Evolutionary conservation across 495 filamentous ascomycete genomes (phyloP), one percentile per base, ranked within the genome.

Genomic region (Penicillium cosmopolitanum): DNA sequence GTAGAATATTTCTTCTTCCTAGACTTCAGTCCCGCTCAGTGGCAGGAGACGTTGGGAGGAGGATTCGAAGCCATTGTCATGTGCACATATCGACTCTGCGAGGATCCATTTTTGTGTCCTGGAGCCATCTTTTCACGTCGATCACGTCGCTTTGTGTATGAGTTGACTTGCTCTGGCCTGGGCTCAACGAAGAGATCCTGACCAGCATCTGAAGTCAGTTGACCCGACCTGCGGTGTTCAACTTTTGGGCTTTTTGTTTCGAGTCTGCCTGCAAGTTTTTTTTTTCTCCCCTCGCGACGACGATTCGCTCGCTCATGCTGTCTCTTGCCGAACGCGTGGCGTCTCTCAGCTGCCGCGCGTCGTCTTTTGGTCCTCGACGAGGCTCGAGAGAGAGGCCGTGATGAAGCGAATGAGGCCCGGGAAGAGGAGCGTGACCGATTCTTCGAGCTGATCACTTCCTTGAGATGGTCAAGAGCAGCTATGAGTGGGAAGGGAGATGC

Each of bases 141-240:
- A 12, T 66, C 61, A 4, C 66, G 70, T 57, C 68, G 59, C 58
- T 71, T 68, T 13, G 68, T 73, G 16, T 50, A 47, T 5, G 70
- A 64, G 21, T 73, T 73, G 1, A 43, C 13, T n/a, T 72, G 69
- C n/a, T 66, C 63, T 18, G 34, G 50, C 25, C 60, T 47, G 18
- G 21, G 33, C 13, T 50, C 50, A 31, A 9, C 8, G 3, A 18
- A 34, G 11, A 35, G 25, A 42, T 11, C 13, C 13, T 55, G 19
- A 31, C 10, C 15, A 31, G 12, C 2, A 38, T 53, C 18, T 18
- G 15, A 21, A 21, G 43, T 3, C 16, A 8, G 15, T n/a, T 46
- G 13, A 16, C 5, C 43, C 16, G 12, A n/a, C 43, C 18, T 16
- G 43, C 16, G 16, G 8, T n/a, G 19, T 13, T 48, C 46, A 6